Evolutionary conservation across 1,139 yeast species (phyloP), one percentile per base, ranked within the genome.

Genomic region (Kodamaea fungicola): DNA sequence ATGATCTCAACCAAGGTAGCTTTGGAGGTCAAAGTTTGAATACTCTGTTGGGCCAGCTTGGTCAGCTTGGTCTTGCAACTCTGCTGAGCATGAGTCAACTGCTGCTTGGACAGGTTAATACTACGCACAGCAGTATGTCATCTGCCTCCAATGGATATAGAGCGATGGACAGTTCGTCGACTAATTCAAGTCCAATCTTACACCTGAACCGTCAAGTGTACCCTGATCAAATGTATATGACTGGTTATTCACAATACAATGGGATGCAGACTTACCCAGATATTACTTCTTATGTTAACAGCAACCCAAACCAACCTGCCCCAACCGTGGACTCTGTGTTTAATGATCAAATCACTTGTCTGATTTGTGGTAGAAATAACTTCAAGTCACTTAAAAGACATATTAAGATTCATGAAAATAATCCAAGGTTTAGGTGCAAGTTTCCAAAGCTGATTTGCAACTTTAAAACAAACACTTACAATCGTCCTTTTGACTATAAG

Each of bases 401-500:
- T 35, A 42, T 40, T 37, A 38, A 52, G 28, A 51, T 51, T 5
- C 55, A 51, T 37, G 47, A 46, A 38, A 40, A 40, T 21, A 43
- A 39, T 12, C 46, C 51, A 13, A 38, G 54, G 19, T 49, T 49
- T 33, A 40, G 40, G 25, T 51, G 55, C 35, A 32, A 41, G 32
- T 51, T 48, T 27, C 50, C 52, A 25, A 44, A 43, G 28, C 42
- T 42, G 31, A 36, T 43, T 12, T 51, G 54, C 42, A 44, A 43
- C 28, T 50, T 49, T 41, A 44, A 43, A 28, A 40, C 47, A 13
- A 50, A 49, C 27, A 46, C 47, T 28, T 51, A 50, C 40, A 50
- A 51, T 34, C 47, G 55, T 7, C 51, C 49, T 10, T 51, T 49
- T 36, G 55, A 51, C 37, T 50, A 42, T 39, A 51, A 48, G 30